A percentile compares a stretch with the other conserved stretches of the same genome.
These are phyloP conservation scores for Cyanophora paradoxa DNA, from an alignment of 78 protist species.

Conservation along the genomic window DNA sequence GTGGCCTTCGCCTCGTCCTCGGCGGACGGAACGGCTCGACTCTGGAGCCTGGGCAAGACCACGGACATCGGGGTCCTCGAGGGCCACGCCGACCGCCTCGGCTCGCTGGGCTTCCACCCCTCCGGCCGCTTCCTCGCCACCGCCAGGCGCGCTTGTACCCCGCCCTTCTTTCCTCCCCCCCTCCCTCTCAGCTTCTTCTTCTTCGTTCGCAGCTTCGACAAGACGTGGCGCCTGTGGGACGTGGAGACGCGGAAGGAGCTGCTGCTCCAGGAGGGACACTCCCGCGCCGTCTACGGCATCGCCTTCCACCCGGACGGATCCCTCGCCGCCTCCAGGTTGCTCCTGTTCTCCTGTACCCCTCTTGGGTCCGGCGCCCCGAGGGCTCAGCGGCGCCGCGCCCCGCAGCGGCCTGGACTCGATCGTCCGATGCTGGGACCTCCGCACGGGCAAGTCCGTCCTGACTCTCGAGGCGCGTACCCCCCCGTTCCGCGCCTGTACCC, in stretches of 20 bases:
- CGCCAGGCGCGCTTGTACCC: too few relatives aligned
- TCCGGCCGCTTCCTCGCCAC: too few relatives aligned
- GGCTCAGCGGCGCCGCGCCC: too few relatives aligned
- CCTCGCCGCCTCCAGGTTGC: background rate
- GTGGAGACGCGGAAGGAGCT: background rate
- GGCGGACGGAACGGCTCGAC: background rate
- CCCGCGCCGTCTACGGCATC: constrained; percentile 14
- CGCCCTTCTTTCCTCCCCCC: too few relatives aligned
- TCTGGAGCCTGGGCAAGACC: background rate
- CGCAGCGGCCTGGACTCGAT: constrained; percentile 55
- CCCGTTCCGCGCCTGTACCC: too few relatives aligned
- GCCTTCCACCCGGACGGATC: constrained; percentile 29
- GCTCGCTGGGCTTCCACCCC: background rate
- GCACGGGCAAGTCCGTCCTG: constrained; percentile 53
- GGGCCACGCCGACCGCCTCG: background rate
- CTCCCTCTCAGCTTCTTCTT: background rate
- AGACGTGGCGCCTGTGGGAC: constrained; percentile 23
- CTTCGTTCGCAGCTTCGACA: constrained; percentile 1
- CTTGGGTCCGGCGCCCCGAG: too few relatives aligned
- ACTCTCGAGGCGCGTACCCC: too few relatives aligned
- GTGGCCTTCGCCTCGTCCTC: background rate
- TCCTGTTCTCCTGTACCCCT: too few relatives aligned
- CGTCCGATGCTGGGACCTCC: constrained; percentile 69
- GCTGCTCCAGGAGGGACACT: constrained; percentile 24
- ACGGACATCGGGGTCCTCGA: background rate